Evolutionary conservation across 2,329 filamentous ascomycete genomes (phyloP).

Genomic region (Lasiodiplodia theobromae): DNA sequence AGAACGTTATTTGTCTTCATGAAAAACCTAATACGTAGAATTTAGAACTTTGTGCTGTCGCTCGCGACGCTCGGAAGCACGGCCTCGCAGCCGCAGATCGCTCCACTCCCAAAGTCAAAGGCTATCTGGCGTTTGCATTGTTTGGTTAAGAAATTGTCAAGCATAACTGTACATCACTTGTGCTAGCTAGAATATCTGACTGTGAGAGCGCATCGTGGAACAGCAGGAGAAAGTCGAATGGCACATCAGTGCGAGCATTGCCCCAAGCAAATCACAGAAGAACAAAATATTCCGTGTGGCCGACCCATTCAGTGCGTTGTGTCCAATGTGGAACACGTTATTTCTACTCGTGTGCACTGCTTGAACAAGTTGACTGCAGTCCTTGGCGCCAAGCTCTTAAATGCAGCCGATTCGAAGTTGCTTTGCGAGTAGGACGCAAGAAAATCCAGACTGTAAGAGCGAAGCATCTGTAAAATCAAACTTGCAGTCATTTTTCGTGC

Average conservation of each 20-base stretch:
- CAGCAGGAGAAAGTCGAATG: background rate
- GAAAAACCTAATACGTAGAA: background rate
- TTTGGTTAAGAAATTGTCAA: background rate
- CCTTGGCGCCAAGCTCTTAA: background rate
- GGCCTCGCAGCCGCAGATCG: conserved; percentile 3
- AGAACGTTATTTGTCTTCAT: background rate
- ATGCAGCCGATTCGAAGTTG: background rate
- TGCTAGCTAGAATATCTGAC: background rate
- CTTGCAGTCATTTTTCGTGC: background rate
- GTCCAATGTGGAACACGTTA: background rate
- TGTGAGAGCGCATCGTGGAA: background rate
- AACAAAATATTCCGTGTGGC: background rate
- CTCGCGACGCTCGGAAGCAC: conserved; percentile 9
- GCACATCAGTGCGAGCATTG: background rate
- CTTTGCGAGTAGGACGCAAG: background rate
- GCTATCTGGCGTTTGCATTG: background rate
- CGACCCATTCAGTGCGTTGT: background rate
- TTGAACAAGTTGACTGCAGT: background rate
- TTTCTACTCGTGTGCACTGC: background rate
- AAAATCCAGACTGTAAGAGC: too few species aligned
- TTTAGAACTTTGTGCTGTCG: background rate
- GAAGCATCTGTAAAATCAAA: too few species aligned
- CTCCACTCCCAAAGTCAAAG: background rate
- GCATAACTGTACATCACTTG: background rate
- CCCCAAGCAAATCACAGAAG: background rate